Base-by-base conservation (phyloP, 768 basidiomycete species). In the Trametes villosa region DNA sequence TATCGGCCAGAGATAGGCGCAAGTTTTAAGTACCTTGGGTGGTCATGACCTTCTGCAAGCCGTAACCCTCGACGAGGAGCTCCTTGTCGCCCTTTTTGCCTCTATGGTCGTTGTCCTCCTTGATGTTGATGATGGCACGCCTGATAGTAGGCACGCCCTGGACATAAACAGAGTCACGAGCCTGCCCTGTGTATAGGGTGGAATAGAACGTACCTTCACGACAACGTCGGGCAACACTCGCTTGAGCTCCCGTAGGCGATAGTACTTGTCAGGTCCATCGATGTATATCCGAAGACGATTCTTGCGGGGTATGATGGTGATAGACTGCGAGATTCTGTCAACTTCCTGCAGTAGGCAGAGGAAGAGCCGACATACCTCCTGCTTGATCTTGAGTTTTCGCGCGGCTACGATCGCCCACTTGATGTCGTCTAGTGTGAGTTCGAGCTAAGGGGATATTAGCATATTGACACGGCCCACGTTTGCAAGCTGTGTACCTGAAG, bases 1-100 rank as follows among this genome's bases (percentile, higher is more conserved):
- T n/a, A n/a, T n/a, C n/a, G n/a, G n/a, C n/a, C n/a, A n/a, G n/a
- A n/a, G n/a, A n/a, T n/a, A n/a, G n/a, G n/a, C n/a, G n/a, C n/a
- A n/a, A n/a, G n/a, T n/a, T n/a, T n/a, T n/a, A n/a, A n/a, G 38
- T 61, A 94, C 96, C 96, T 77, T 97, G 95, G 1, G 94, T 96
- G 26, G 85, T 89, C 97, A 99, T 99, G 70, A 97, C 96, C 68
- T 92, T 91, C 67, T 95, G 91, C 57, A 99, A 78, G 17, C 97
- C 97, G 74, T 98, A 96, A 9, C 97, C 97, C 80, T 98, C 96
- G 1, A 98, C 95, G 9, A 99, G 83, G 11, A 99, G 76, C 71
- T 96, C 92, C 71, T 96, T 94, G 66, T 94, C 89, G 9, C 87
- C 89, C 67, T 94, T 92, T 74, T 89, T 88, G 3, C 92, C 92